phyloP scores from a whole-genome alignment of 1,284 basidiomycete species.

The Neolentinus lepideus region DNA sequence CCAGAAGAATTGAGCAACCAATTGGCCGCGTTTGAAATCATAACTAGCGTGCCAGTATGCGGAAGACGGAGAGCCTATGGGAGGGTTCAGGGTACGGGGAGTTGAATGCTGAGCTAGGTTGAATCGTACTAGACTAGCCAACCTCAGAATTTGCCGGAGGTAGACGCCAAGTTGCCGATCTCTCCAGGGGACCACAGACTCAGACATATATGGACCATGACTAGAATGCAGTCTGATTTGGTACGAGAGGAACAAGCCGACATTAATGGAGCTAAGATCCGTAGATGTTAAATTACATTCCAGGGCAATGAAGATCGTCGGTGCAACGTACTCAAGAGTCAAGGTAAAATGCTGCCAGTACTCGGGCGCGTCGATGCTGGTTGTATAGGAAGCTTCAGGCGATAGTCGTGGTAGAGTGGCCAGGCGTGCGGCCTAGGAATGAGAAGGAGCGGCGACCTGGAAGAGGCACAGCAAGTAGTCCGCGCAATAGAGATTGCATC shows the following conservation, averaged over 20 bases:
- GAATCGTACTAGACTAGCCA: too few species aligned
- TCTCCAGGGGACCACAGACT: too few species aligned
- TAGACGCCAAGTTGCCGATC: background rate
- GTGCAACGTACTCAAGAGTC: background rate
- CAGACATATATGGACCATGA: background rate
- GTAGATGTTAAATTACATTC: background rate
- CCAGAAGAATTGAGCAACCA: background rate
- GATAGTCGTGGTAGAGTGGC: background rate
- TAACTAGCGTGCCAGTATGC: background rate
- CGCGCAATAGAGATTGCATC: background rate
- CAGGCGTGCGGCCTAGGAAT: background rate
- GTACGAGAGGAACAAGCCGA: background rate
- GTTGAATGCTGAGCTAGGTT: background rate
- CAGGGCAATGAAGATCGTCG: background rate
- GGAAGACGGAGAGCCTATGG: background rate
- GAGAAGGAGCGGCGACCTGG: background rate
- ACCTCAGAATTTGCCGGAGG: background rate
- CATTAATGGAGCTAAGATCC: background rate
- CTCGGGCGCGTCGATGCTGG: background rate
- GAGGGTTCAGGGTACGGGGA: background rate
- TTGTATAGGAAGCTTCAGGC: background rate
- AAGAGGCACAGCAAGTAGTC: background rate
- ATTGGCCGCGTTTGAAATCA: background rate
- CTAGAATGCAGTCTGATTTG: background rate
- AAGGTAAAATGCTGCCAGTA: background rate